These are phyloP conservation scores for Ogataea methanolica DNA, from an alignment of 805 yeast species.

Conservation along the genomic window DNA sequence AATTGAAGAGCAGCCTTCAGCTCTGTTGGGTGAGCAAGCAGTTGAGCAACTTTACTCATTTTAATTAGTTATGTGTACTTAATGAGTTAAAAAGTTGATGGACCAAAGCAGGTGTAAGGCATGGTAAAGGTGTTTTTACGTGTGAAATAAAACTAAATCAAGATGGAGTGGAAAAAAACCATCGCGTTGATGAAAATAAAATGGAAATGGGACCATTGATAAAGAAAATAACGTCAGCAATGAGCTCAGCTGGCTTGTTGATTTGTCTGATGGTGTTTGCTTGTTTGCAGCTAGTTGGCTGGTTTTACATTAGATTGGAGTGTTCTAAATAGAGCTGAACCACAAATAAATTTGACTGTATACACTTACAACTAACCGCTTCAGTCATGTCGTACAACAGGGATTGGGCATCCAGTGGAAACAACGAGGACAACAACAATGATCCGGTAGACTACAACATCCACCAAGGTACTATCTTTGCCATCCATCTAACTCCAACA, in stretches of 20 bases:
- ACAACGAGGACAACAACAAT: constrained; percentile 1
- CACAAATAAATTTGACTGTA: too few relatives aligned
- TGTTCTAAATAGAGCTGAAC: too few relatives aligned
- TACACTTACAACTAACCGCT: background rate
- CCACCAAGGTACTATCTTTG: constrained; percentile 61
- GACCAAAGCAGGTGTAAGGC: background rate
- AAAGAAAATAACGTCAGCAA: too few relatives aligned
- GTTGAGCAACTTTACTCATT: constrained; percentile 60
- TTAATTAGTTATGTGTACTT: background rate
- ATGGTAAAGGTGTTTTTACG: background rate
- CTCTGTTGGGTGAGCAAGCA: constrained; percentile 68
- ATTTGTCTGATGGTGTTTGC: too few relatives aligned
- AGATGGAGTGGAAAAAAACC: too few relatives aligned
- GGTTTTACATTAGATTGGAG: too few relatives aligned
- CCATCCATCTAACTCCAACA: constrained; percentile 53
- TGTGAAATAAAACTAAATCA: too few relatives aligned
- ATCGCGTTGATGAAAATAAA: too few relatives aligned
- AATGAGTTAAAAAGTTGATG: background rate
- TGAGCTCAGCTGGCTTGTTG: too few relatives aligned
- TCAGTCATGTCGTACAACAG: background rate
- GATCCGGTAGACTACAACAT: constrained; percentile 38
- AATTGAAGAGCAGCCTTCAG: constrained; percentile 63
- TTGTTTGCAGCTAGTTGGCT: too few relatives aligned
- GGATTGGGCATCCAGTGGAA: background rate
- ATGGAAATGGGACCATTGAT: too few relatives aligned